These are phyloP conservation scores for Fusarium sororula DNA, from an alignment of 2,329 filamentous ascomycete genomes.

Conservation along the genomic window DNA sequence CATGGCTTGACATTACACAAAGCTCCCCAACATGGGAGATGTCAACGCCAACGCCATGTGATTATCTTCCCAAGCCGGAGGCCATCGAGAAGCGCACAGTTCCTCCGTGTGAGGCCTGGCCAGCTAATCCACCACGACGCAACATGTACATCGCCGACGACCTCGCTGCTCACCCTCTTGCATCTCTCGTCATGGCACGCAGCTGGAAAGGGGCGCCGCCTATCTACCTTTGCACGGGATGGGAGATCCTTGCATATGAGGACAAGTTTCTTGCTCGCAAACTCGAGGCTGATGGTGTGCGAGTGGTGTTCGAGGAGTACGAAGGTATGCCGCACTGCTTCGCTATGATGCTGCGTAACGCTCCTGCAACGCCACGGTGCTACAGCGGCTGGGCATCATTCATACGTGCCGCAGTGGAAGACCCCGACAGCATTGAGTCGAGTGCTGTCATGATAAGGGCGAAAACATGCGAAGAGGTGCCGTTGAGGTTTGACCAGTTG, in stretches of 20 bases:
- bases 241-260: slow-evolving; percentile 78
- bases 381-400: slow-evolving; percentile 67
- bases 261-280: slow-evolving; percentile 66
- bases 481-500: slow-evolving; percentile 55
- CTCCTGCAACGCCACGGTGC: slow-evolving; percentile 59
- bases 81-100: slow-evolving; percentile 41
- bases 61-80: slow-evolving; percentile 61
- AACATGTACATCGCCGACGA: slow-evolving; percentile 65
- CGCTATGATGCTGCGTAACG: slow-evolving; percentile 62
- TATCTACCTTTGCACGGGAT: slow-evolving; percentile 73
- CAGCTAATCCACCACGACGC: slow-evolving; percentile 61
- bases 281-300: slow-evolving; percentile 65
- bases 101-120: slow-evolving; percentile 65
- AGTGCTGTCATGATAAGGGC: slow-evolving; percentile 59
- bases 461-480: slow-evolving; percentile 60
- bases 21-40: slow-evolving; percentile 51
- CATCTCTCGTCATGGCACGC: slow-evolving; percentile 65
- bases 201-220: slow-evolving; percentile 73
- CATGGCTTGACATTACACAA: slow-evolving; percentile 77
- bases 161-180: slow-evolving; percentile 72
- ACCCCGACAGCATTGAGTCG: slow-evolving; percentile 47
- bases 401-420: slow-evolving; percentile 53
- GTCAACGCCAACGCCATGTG: slow-evolving; percentile 43
- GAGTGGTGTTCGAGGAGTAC: slow-evolving; percentile 75
- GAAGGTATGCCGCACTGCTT: slow-evolving; percentile 86